Base-by-base conservation (phyloP, 179 eudicot species). In the Dionaea muscipula region DNA sequence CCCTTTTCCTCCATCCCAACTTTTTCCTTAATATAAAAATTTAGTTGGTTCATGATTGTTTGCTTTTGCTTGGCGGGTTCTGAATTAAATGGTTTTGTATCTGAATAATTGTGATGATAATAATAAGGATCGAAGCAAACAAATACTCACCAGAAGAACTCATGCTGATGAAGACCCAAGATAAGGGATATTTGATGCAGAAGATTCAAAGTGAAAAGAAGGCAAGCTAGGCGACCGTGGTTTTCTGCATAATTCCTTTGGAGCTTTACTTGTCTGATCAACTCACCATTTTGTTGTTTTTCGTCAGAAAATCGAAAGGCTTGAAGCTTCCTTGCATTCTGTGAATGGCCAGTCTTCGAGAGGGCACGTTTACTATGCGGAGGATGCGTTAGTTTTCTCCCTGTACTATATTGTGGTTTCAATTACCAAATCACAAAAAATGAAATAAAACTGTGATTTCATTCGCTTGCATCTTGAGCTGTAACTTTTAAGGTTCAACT, bases 121-220 rank as follows among this genome's bases (percentile, higher is more conserved):
- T 26, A 8, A 21, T 49, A 50, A 88, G 96, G 85, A 73, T 75
- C 62, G 74, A 69, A 40, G 82, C 81, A 43, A 88, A 85, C 68
- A 77, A 81, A 62, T 81, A 80, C 57, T 57, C 82, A 11, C 71
- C 70, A 17, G 91, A 88, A 22, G 84, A 88, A 66, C 84, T 88
- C 61, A 62, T 81, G 88, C 57, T 82, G 56, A 85, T 82, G 91
- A 88, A 79, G 69, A 77, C 88, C 19, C 94, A 85, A 65, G 94
- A 88, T 56, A 75, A 75, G 12, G 88, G 88, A 64, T 88, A 85
- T 57, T 54, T 88, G 51, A 61, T 72, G 48, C 91, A 82, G 74
- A 85, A 88, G 68, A 66, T 88, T 66, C 96, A 80, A 64, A 65
- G 78, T 64, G 96, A 88, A 61, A 85, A 79, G 78, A 88, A 82